phyloP scores from a whole-genome alignment of 2,329 filamentous ascomycete species.

The Colletotrichum sp. region DNA sequence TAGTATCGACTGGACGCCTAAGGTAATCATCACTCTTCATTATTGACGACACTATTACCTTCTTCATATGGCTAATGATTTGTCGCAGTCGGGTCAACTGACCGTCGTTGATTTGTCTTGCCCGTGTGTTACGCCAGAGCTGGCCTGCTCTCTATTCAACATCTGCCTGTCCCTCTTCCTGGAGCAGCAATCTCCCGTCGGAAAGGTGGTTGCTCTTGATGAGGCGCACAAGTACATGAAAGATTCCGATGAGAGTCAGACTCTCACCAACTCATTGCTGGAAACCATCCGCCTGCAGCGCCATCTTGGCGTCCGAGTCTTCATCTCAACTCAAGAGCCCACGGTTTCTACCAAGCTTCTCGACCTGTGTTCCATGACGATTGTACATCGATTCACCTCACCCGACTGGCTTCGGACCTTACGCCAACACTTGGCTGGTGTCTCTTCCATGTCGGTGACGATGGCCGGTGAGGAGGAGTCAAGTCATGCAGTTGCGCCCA shows the following conservation, averaged over 20 bases:
- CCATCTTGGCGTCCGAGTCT: conserved; percentile 68
- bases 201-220: conserved; percentile 72
- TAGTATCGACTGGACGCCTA: conserved; percentile 30
- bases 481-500: not conserved
- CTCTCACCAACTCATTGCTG: conserved; percentile 67
- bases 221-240: conserved; percentile 82
- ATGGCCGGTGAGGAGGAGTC: not conserved
- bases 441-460: conserved; percentile 19
- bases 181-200: conserved; percentile 51
- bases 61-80: not conserved
- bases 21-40: conserved; percentile 19
- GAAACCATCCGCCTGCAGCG: conserved; percentile 72
- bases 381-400: conserved; percentile 73
- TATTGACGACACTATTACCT: not conserved
- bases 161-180: conserved; percentile 73
- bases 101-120: conserved; percentile 77
- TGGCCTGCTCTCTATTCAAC: conserved; percentile 75
- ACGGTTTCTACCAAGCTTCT: conserved; percentile 72
- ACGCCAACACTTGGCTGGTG: conserved; percentile 32
- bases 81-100: conserved; percentile 48
- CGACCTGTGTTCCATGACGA: conserved; percentile 72
- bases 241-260: conserved; percentile 54
- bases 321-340: conserved; percentile 81
- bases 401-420: conserved; percentile 35
- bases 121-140: conserved; percentile 69